A percentile compares a stretch with the other conserved stretches of the same genome.
Conservation (phyloP, 306 rosid species). For the Nissolia schottii region DNA sequence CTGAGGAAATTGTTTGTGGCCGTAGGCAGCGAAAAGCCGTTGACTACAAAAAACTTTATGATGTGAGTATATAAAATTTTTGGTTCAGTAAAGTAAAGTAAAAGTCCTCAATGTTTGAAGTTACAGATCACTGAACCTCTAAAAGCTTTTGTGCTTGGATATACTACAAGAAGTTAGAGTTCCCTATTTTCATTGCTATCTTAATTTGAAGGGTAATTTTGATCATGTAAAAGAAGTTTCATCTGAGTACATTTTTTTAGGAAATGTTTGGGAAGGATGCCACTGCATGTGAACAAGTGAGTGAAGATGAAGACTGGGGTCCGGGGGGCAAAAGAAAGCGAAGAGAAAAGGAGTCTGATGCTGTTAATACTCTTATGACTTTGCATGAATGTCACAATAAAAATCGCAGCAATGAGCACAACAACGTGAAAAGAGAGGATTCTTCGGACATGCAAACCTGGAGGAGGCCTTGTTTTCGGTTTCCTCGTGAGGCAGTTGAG, state of each 20-base stretch:
- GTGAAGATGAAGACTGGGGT: constrained; percentile 97
- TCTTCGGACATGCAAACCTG: constrained; percentile 27
- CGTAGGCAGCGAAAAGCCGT: constrained; percentile 68
- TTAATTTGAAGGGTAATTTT: not conserved
- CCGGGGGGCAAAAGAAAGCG: constrained; percentile 63
- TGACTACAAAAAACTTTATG: constrained; percentile 72
- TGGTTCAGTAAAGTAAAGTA: not conserved
- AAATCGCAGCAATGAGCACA: constrained; percentile 24
- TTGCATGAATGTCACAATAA: constrained; percentile 61
- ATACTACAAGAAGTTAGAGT: not conserved
- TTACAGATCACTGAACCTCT: not conserved
- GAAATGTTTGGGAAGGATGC: constrained; percentile 96
- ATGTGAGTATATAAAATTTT: constrained; percentile 48
- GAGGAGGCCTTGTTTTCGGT: constrained; percentile 61
- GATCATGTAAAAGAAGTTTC: constrained; percentile 2
- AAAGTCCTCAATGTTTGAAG: constrained; percentile 7
- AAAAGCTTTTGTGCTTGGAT: not conserved
- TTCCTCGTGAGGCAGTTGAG: constrained; percentile 73
- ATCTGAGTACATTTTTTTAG: constrained; percentile 29
- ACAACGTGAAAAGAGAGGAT: constrained; percentile 11
- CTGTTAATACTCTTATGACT: constrained; percentile 77
- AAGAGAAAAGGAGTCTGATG: constrained; percentile 78
- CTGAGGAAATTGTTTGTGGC: constrained; percentile 51
- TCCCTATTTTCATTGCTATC: not conserved
- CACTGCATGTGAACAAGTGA: constrained; percentile 55